Conservation (phyloP, 495 filamentous ascomycete species). For the Podospora didyma region DNA sequence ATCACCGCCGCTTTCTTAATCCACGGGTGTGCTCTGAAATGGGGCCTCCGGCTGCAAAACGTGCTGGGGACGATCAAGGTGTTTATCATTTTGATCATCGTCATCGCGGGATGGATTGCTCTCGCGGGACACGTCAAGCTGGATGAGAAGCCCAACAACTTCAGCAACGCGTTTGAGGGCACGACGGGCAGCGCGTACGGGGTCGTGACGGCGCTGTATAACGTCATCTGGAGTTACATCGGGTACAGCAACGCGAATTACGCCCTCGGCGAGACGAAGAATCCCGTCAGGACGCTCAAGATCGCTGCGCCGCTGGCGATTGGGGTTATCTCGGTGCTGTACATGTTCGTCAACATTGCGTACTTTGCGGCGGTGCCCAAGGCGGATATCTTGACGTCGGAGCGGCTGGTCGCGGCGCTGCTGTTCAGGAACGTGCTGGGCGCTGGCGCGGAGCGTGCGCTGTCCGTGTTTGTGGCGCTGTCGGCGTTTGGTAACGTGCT, state of each 20-base stretch:
- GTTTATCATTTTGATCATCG: slow-evolving; percentile 61
- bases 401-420: slow-evolving; percentile 56
- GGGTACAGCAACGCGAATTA: slow-evolving; percentile 62
- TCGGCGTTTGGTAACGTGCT: slow-evolving; percentile 70
- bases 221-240: slow-evolving; percentile 65
- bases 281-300: slow-evolving; percentile 59
- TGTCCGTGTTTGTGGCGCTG: slow-evolving; percentile 69
- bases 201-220: slow-evolving; percentile 59
- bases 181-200: slow-evolving; percentile 55
- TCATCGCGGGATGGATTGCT: slow-evolving; percentile 62
- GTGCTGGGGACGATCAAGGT: slow-evolving; percentile 65
- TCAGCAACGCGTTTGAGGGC: slow-evolving; percentile 60
- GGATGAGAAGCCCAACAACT: slow-evolving; percentile 55
- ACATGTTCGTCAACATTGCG: slow-evolving; percentile 68
- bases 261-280: slow-evolving; percentile 58
- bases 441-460: slow-evolving; percentile 48
- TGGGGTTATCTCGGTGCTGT: slow-evolving; percentile 56
- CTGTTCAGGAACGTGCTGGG: slow-evolving; percentile 70
- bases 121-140: slow-evolving; percentile 51
- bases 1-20: slow-evolving; percentile 60
- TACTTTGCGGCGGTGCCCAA: slow-evolving; percentile 68
- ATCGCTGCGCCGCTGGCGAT: slow-evolving; percentile 62
- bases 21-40: slow-evolving; percentile 59
- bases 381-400: slow-evolving; percentile 56
- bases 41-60: slow-evolving; percentile 65